phyloP scores from a whole-genome alignment of 1,139 yeast species.

The Kluyveromyces sp. region DNA sequence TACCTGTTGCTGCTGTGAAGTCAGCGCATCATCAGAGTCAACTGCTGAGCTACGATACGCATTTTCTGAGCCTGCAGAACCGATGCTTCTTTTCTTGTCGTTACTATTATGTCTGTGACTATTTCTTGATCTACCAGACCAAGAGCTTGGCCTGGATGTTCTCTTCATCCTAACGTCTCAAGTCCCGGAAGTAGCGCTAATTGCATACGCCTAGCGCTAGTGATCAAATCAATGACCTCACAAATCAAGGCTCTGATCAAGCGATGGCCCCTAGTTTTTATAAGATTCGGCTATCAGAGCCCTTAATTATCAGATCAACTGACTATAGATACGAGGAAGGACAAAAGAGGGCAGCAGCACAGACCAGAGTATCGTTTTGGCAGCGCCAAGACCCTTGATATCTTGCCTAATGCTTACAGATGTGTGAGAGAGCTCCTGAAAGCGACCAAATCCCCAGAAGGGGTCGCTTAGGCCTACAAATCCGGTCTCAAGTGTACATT shows the following conservation, averaged over 20 bases:
- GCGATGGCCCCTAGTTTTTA: background rate
- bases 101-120: background rate
- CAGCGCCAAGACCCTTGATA: too few species aligned
- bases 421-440: too few species aligned
- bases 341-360: background rate
- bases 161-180: background rate
- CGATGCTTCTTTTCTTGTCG: background rate
- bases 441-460: too few species aligned
- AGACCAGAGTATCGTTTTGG: too few species aligned
- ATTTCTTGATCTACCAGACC: constrained; percentile 1
- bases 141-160: constrained; percentile 4
- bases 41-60: background rate
- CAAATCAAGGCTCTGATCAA: background rate
- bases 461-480: background rate
- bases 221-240: background rate
- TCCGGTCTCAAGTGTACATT: background rate
- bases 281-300: background rate
- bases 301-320: background rate
- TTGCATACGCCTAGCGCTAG: background rate
- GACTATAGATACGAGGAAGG: background rate
- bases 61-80: background rate
- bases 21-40: constrained; percentile 10
- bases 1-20: constrained; percentile 23
- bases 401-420: too few species aligned
- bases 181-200: background rate